phyloP scores from a whole-genome alignment of 176 grass and related monocot genomes.

The Carex pumila region DNA sequence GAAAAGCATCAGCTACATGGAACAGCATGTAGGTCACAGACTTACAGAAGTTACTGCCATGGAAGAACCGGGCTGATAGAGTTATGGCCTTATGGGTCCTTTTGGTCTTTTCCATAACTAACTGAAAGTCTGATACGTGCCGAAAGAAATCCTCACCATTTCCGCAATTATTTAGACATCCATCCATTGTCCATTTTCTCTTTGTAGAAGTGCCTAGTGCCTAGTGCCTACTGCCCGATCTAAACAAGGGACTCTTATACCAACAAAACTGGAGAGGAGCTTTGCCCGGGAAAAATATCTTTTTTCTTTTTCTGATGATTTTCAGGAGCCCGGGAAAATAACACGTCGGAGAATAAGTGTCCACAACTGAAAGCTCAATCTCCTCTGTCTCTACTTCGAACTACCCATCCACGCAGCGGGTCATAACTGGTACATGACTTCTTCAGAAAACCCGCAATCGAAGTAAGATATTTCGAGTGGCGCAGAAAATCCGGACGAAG shows the following conservation, averaged over 20 bases:
- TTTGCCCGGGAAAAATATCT: conserved; percentile 13
- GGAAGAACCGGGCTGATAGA: background rate
- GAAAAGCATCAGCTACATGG: background rate
- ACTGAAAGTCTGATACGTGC: background rate
- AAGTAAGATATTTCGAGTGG: background rate
- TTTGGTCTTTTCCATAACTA: conserved; percentile 16
- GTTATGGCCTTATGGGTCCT: background rate
- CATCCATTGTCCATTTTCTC: background rate
- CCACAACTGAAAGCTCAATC: background rate
- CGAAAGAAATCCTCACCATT: background rate
- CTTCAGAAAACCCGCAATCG: background rate
- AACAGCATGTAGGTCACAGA: background rate
- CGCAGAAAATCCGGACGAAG: background rate
- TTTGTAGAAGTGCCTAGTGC: background rate
- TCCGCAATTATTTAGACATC: no score
- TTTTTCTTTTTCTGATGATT: background rate
- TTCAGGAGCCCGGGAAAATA: background rate
- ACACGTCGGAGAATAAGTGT: background rate
- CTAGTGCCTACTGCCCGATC: background rate
- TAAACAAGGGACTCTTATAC: background rate
- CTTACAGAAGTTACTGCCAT: background rate
- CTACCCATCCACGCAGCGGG: background rate
- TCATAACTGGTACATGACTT: background rate
- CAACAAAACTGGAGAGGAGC: background rate
- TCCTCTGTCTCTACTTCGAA: background rate